Percentiles rank a stretch among this genome's conserved stretches.
These are phyloP conservation scores for Nigrospora oryzae DNA, from an alignment of 2,329 filamentous ascomycete genomes.

Conservation along the genomic window DNA sequence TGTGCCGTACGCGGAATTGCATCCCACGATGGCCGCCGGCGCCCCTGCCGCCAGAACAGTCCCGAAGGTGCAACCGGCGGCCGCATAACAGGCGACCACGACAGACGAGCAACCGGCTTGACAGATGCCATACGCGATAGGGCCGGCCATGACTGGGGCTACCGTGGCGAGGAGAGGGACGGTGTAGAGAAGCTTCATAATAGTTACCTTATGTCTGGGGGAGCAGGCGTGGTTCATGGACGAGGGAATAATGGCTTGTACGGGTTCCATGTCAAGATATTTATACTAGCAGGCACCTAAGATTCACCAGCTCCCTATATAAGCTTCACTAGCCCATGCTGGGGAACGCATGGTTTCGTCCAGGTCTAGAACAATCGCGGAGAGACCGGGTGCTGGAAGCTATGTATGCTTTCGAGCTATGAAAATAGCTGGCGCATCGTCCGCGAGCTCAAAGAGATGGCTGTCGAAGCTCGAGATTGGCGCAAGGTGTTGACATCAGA, in stretches of 20 bases:
- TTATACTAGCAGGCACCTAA: no score
- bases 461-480: background rate
- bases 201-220: no score
- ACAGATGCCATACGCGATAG: constrained; percentile 30
- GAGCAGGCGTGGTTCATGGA: no score
- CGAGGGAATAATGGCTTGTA: no score
- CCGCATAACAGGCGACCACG: constrained; percentile 37
- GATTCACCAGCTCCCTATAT: no score
- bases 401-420: background rate
- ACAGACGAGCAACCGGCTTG: constrained; percentile 36
- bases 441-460: background rate
- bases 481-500: background rate
- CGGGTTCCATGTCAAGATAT: no score
- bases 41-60: constrained; percentile 20
- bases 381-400: background rate
- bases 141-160: background rate
- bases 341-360: background rate
- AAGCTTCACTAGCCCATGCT: background rate
- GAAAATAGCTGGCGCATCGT: background rate
- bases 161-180: background rate
- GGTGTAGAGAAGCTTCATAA: background rate
- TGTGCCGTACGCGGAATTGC: constrained; percentile 33
- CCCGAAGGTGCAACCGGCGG: constrained; percentile 25
- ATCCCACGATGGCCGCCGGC: constrained; percentile 29
- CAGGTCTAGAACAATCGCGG: background rate